Base-by-base conservation (phyloP, 2,329 filamentous ascomycete species). In the Fusarium sp. region DNA sequence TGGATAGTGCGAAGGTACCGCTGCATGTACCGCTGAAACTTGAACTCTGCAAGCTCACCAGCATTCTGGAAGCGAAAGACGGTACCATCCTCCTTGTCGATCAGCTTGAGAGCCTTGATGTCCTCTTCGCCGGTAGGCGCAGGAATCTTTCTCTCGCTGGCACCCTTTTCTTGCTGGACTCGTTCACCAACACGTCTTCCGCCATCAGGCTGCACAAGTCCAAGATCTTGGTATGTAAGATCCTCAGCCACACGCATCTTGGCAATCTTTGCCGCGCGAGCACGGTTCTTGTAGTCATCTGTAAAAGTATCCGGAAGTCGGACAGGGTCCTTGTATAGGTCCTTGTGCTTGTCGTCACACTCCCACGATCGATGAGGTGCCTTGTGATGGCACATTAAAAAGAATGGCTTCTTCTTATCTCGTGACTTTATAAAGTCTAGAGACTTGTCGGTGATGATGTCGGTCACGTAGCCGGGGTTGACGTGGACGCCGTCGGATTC, bases 1-100 rank as follows among this genome's bases (percentile, higher is more conserved):
- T 88, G 86, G 47, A 89, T 87, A 0, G 84, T 86, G 3, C 87
- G 86, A 3, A 89, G 81, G 63, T 89, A 89, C 5, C 87, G 83
- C 79, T 88, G 85, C 86, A 89, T 88, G 72, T 89, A 89, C 2
- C 88, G 82, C 79, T 89, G 87, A 73, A 85, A 89, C 78, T 89
- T 89, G 82, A 88, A 89, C 66, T 87, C 83, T 11, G 84, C 82
- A 1, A 89, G 82, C 67, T 88, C 85, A 1, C 77, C 76, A 6
- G 72, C 56, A 0, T 76, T 82, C 20, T 80, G 69, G 73, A 89
- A 89, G 0, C 80, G 85, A 75, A 87, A 89, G 2, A 84, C 80
- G 1, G 79, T 81, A 1, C 85, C 87, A 6, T 83, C 82, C 18
- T 87, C 83, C 62, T 86, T 85, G 77, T 86, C 84, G 27, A 87